Conservation (phyloP, 148 eudicot genomes). For the Vaccinium myrtillus region DNA sequence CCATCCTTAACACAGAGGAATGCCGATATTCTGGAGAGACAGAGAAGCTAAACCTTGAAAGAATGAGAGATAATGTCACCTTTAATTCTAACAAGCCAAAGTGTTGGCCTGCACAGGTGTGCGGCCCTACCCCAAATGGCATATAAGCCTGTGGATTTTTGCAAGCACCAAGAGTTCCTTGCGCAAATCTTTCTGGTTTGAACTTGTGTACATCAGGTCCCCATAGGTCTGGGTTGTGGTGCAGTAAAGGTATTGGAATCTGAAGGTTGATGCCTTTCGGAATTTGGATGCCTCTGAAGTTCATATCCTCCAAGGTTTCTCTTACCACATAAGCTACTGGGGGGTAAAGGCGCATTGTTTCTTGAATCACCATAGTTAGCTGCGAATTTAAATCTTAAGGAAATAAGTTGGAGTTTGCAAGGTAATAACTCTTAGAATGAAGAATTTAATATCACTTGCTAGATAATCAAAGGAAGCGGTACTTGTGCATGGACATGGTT, state of each 20-base stretch:
- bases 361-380: slow-evolving; percentile 56
- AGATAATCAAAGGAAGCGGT: background rate
- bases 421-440: no score
- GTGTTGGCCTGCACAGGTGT: slow-evolving; percentile 39
- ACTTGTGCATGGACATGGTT: no score
- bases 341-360: slow-evolving; percentile 53
- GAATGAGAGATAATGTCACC: slow-evolving; percentile 36
- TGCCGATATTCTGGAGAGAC: background rate
- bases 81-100: slow-evolving; percentile 45
- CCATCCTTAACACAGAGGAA: background rate
- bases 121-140: slow-evolving; percentile 43
- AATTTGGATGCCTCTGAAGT: slow-evolving; percentile 30
- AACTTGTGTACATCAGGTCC: slow-evolving; percentile 32
- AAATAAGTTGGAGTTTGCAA: background rate
- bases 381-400: slow-evolving; percentile 18
- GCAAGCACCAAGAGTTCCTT: slow-evolving; percentile 35
- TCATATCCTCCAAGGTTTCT: slow-evolving; percentile 41
- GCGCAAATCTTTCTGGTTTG: slow-evolving; percentile 39
- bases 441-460: no score
- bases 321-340: slow-evolving; percentile 40
- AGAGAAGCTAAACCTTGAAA: slow-evolving; percentile 47
- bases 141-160: slow-evolving; percentile 39
- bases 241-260: slow-evolving; percentile 28
- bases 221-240: slow-evolving; percentile 37
- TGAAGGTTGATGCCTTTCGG: slow-evolving; percentile 42